Evolutionary conservation across 2,329 filamentous ascomycete species (phyloP).

Genomic region (Ambrosiella beaveri): DNA sequence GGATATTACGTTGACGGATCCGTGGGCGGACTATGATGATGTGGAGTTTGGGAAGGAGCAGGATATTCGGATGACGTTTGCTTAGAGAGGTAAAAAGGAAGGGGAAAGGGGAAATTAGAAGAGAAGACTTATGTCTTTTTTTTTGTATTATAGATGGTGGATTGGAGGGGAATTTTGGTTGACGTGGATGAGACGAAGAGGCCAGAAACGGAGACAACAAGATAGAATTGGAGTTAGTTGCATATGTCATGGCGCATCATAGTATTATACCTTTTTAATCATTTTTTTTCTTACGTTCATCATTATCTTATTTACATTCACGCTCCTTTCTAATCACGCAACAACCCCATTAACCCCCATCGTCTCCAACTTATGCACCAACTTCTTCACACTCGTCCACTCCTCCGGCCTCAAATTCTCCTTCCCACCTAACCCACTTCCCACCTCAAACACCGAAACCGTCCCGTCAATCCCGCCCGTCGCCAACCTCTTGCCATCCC

Average conservation of each 20-base stretch:
- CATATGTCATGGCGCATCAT: not conserved
- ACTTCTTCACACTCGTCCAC: conserved; percentile 83
- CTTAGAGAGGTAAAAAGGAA: conserved; percentile 25
- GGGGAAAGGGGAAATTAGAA: not conserved
- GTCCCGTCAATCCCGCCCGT: conserved; percentile 85
- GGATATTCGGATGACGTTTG: conserved; percentile 71
- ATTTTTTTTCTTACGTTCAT: conserved; percentile 5
- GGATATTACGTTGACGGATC: conserved; percentile 35
- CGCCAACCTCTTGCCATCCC: conserved; percentile 71
- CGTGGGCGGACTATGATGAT: conserved; percentile 48
- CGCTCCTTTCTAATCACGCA: conserved; percentile 10
- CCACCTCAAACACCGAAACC: conserved; percentile 85
- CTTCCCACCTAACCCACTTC: conserved; percentile 62
- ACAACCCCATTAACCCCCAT: conserved; percentile 33
- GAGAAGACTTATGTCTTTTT: not conserved
- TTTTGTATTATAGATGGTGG: not conserved
- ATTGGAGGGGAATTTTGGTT: not conserved
- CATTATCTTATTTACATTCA: conserved; percentile 5
- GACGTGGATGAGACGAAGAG: not conserved
- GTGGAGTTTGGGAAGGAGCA: conserved; percentile 50
- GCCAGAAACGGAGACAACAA: not conserved
- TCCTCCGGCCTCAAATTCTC: conserved; percentile 74
- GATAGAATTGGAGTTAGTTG: not conserved
- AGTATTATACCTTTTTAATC: not conserved
- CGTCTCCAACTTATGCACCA: conserved; percentile 59